Evolutionary conservation across 2,329 filamentous ascomycete species (phyloP).

Genomic region (Eutypa lata): DNA sequence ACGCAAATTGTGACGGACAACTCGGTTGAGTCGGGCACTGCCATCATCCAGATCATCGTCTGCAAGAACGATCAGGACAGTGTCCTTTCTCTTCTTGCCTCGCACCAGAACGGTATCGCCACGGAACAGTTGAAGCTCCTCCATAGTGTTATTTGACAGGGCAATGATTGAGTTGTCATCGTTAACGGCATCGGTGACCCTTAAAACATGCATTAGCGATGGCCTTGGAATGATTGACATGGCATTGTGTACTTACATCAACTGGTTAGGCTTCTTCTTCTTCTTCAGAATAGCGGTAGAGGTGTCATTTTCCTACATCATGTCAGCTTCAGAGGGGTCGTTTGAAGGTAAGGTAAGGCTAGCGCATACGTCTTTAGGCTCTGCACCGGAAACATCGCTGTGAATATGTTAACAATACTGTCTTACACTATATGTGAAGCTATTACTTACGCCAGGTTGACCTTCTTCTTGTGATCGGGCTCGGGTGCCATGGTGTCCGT

Average conservation of each 20-base stretch:
- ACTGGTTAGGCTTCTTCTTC: constrained; percentile 99
- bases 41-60: constrained; percentile 98
- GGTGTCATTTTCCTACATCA: constrained; percentile 74
- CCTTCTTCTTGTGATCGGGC: constrained; percentile 76
- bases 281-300: constrained; percentile 98
- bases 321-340: constrained; percentile 18
- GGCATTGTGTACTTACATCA: constrained; percentile 63
- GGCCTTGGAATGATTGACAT: background rate
- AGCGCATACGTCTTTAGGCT: constrained; percentile 72
- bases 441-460: constrained; percentile 70
- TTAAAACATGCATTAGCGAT: constrained; percentile 36
- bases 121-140: constrained; percentile 95
- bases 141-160: constrained; percentile 98
- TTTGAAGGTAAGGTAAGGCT: constrained; percentile 15
- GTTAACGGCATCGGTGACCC: constrained; percentile 96
- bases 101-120: constrained; percentile 97
- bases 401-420: constrained; percentile 5
- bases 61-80: constrained; percentile 92
- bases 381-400: constrained; percentile 86
- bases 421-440: background rate
- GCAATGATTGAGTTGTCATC: constrained; percentile 99
- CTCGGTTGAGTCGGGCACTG: constrained; percentile 95
- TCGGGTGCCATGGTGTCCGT: constrained; percentile 66
- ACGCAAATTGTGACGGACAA: constrained; percentile 95
- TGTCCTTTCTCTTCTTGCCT: constrained; percentile 99